A percentile compares a stretch with the other conserved stretches of the same genome.
Conservation (phyloP, 768 basidiomycete genomes). For the Macrolepiota dolichaula region DNA sequence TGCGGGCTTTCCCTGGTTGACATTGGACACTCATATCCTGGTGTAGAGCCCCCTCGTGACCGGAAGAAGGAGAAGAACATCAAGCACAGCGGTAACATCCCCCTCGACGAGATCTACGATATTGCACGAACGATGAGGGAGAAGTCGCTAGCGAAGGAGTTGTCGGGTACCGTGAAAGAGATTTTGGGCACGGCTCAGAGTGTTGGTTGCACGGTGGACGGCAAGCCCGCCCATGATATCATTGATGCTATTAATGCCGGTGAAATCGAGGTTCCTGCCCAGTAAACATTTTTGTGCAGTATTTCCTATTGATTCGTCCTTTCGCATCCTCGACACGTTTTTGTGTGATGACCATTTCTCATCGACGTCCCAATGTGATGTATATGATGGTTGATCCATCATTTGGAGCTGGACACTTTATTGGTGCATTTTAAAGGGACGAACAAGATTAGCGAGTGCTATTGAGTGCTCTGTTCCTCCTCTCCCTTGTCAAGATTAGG, state of each 20-base stretch:
- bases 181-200: slow-evolving; percentile 97
- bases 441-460: no score
- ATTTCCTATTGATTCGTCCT: slow-evolving; percentile 20
- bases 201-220: slow-evolving; percentile 94
- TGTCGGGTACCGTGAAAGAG: slow-evolving; percentile 92
- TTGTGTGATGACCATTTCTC: background rate
- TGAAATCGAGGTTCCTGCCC: slow-evolving; percentile 82
- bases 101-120: slow-evolving; percentile 90
- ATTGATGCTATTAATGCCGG: slow-evolving; percentile 85
- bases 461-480: no score
- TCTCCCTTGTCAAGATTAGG: no score
- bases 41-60: slow-evolving; percentile 93
- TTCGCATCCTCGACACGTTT: slow-evolving; percentile 2
- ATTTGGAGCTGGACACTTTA: background rate
- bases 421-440: background rate
- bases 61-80: slow-evolving; percentile 99
- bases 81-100: slow-evolving; percentile 93
- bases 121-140: slow-evolving; percentile 95
- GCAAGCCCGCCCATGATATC: slow-evolving; percentile 87
- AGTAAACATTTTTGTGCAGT: slow-evolving; percentile 48
- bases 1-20: background rate
- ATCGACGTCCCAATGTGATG: background rate
- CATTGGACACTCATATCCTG: background rate
- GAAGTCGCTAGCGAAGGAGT: slow-evolving; percentile 91
- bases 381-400: background rate